Evolutionary conservation across 257 asterid species (phyloP).

Genomic region (Salvia miltiorrhiza): DNA sequence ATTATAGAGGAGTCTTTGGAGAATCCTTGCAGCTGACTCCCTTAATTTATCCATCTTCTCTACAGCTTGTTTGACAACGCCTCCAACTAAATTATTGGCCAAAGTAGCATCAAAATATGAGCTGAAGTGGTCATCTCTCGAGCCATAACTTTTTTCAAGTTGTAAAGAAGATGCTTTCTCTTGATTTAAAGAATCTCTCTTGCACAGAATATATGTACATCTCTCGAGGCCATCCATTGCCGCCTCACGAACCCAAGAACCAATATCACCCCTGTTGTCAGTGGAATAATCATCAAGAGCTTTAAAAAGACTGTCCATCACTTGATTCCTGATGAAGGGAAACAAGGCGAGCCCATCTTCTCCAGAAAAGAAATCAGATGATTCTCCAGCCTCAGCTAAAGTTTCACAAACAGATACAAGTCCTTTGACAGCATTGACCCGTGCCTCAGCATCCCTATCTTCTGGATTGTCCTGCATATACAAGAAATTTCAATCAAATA

Average conservation of each 20-base stretch:
- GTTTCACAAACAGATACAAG: constrained; percentile 76
- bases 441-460: constrained; percentile 92
- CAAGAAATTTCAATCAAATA: constrained; percentile 19
- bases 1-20: constrained; percentile 62
- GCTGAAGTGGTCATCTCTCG: constrained; percentile 22
- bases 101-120: constrained; percentile 52
- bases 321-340: constrained; percentile 60
- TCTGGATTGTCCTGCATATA: constrained; percentile 73
- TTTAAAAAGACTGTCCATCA: constrained; percentile 70
- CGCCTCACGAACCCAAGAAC: constrained; percentile 99
- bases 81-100: constrained; percentile 65
- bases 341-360: constrained; percentile 52
- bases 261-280: constrained; percentile 96
- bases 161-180: constrained; percentile 29
- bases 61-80: constrained; percentile 79
- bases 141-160: constrained; percentile 25
- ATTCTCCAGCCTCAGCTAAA: constrained; percentile 44
- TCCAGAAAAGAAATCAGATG: constrained; percentile 38
- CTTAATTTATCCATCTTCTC: constrained; percentile 96
- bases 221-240: constrained; percentile 92
- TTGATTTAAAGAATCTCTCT: constrained; percentile 35
- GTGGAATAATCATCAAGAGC: constrained; percentile 94
- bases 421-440: constrained; percentile 87
- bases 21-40: constrained; percentile 80
- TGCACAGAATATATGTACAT: constrained; percentile 82